phyloP scores from a whole-genome alignment of 2,329 filamentous ascomycete genomes.

The Blastomyces gilchristii region DNA sequence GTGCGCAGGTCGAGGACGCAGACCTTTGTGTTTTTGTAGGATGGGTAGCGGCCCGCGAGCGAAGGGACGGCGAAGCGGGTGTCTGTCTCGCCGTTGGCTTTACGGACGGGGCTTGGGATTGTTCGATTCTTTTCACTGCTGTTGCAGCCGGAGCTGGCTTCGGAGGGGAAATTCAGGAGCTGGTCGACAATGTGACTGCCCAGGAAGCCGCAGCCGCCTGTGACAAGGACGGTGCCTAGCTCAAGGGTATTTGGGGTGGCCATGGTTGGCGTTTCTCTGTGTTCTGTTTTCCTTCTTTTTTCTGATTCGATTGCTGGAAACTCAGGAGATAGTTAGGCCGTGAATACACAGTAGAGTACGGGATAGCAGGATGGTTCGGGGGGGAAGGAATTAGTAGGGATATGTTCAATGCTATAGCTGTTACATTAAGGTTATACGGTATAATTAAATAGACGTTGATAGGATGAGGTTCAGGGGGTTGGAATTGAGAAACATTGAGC shows the following conservation, averaged over 20 bases:
- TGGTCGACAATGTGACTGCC: constrained; percentile 72
- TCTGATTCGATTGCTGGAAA: background rate
- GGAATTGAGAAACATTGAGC: background rate
- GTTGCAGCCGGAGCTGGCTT: constrained; percentile 18
- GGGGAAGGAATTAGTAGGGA: background rate
- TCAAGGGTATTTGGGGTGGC: constrained; percentile 23
- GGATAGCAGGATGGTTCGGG: background rate
- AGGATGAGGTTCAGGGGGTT: background rate
- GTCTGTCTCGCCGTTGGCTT: constrained; percentile 21
- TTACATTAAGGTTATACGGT: background rate
- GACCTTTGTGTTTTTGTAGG: constrained; percentile 43
- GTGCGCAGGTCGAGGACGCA: constrained; percentile 65
- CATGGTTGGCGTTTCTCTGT: constrained; percentile 7
- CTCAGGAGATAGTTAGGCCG: background rate
- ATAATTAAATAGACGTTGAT: background rate
- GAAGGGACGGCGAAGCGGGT: constrained; percentile 30
- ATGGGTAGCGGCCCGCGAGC: constrained; percentile 32
- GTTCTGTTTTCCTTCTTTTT: background rate
- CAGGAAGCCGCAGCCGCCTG: constrained; percentile 76
- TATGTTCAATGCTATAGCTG: background rate
- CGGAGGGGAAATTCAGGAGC: constrained; percentile 51
- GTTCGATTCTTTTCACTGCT: background rate
- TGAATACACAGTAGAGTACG: background rate
- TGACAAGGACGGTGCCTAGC: constrained; percentile 63
- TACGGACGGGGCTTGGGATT: constrained; percentile 2